Base-by-base conservation (phyloP, 208 protist genomes). In the Acanthamoeba divionensis region DNA sequence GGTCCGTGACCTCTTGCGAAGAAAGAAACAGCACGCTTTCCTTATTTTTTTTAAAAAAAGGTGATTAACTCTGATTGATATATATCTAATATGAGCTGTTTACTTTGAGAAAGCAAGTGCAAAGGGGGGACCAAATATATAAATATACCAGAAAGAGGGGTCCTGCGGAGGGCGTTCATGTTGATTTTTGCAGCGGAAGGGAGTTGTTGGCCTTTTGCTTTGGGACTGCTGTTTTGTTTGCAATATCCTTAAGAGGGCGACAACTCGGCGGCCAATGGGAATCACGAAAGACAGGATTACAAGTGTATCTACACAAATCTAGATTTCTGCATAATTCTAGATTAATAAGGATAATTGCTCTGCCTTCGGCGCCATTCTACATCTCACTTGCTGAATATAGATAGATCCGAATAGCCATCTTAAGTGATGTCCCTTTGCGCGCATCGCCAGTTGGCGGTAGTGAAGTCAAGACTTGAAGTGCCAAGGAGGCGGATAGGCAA, bases 121-220 rank as follows among this genome's bases (percentile, higher is more conserved):
- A 1, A 63, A 6, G 26, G 10, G 0, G 55, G 2, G 55, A 0
- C 5, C 1, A 6, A 33, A 18, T 31, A 44, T 15, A 13, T 45
- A 36, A 7, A 6, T 44, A 82, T 31, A 31, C 71, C 71, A 82
- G 71, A 82, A 33, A 82, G 71, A 0, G 71, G 71, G 71, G 71
- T 82, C 71, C 71, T 82, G 48, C 71, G 71, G 47, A 82, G 71
- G 71, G 44, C n/a, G 71, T 82, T 82, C 71, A 82, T 82, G 38
- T 50, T 80, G 6, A 8, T 44, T 31, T 12, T 24, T 71, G 5
- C 18, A 71, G 10, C 15, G 52, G 15, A 13, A 57, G 18, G 52
- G 52, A 18, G 52, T 18, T 57, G 15, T 13, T 57, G 18, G 52
- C 52, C 18, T 57, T 57, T 13, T 57, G 52, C 18, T 57, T n/a